Conservation (phyloP, 1,139 yeast species). For the Scheffersomyces parashehatae region DNA sequence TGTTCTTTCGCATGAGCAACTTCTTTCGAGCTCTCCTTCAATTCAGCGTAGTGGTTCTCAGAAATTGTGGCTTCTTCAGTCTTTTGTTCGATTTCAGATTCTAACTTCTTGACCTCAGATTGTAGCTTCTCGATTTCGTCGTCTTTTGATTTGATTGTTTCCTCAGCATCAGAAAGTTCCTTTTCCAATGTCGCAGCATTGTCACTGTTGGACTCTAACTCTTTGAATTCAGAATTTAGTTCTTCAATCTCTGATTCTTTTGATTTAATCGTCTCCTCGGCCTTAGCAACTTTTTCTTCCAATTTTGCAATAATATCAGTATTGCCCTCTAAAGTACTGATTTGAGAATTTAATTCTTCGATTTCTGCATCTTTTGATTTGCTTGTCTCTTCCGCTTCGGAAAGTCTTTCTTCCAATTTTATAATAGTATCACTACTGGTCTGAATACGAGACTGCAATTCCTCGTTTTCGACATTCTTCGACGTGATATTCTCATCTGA, state of each 20-base stretch:
- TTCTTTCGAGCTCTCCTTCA: neutral
- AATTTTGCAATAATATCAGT: constrained; percentile 1
- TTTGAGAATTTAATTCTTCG: constrained; percentile 1
- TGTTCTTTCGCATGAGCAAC: too few species aligned
- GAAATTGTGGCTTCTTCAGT: neutral
- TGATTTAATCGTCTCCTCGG: neutral
- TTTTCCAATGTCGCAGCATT: neutral
- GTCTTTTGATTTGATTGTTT: neutral
- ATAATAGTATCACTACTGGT: too few species aligned
- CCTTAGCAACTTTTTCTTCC: constrained; percentile 1
- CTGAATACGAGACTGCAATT: too few species aligned
- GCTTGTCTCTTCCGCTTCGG: neutral
- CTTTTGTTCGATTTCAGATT: neutral
- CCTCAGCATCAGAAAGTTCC: neutral
- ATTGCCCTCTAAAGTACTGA: constrained; percentile 2
- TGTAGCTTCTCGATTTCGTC: neutral
- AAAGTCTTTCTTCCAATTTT: too few species aligned
- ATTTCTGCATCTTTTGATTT: constrained; percentile 7
- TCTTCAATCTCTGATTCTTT: neutral
- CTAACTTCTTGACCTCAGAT: constrained; percentile 1
- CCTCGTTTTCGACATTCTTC: too few species aligned
- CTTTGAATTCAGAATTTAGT: neutral
- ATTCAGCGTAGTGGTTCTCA: neutral
- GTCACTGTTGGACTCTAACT: neutral
- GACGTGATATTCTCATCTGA: too few species aligned